Evolutionary conservation across 208 protist genomes (phyloP).

Genomic region (Perkinsela sp.): DNA sequence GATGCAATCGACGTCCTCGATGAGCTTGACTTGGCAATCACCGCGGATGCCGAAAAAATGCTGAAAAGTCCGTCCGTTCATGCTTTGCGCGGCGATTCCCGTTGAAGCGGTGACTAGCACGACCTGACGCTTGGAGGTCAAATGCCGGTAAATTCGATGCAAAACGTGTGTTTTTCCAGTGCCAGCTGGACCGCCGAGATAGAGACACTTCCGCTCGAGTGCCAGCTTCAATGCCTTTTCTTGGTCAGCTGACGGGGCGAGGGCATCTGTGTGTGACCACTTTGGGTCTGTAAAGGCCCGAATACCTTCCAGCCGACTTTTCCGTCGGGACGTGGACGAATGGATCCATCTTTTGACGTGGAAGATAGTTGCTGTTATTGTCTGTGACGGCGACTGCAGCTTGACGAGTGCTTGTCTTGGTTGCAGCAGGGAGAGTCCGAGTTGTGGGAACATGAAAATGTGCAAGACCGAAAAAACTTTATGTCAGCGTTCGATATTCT

Average conservation of each 20-base stretch:
- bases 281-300: neutral
- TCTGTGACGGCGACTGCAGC: no score
- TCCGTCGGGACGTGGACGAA: no score
- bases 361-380: no score
- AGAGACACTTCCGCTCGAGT: slow-evolving; percentile 30
- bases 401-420: no score
- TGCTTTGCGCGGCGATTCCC: slow-evolving; percentile 29
- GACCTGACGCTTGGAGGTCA: slow-evolving; percentile 17
- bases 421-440: no score
- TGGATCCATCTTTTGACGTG: no score
- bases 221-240: slow-evolving; percentile 29
- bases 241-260: slow-evolving; percentile 13
- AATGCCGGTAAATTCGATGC: slow-evolving; percentile 27
- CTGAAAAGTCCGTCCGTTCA: slow-evolving; percentile 52
- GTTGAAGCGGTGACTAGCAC: slow-evolving; percentile 56
- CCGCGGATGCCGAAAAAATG: slow-evolving; percentile 42
- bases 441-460: no score
- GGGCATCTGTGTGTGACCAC: neutral
- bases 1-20: slow-evolving; percentile 43
- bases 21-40: slow-evolving; percentile 24
- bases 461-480: no score
- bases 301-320: no score
- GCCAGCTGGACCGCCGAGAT: slow-evolving; percentile 53
- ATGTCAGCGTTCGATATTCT: no score
- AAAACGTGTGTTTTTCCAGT: slow-evolving; percentile 58